Evolutionary conservation across 2,329 filamentous ascomycete species (phyloP).

Genomic region (Colletotrichum cereale): DNA sequence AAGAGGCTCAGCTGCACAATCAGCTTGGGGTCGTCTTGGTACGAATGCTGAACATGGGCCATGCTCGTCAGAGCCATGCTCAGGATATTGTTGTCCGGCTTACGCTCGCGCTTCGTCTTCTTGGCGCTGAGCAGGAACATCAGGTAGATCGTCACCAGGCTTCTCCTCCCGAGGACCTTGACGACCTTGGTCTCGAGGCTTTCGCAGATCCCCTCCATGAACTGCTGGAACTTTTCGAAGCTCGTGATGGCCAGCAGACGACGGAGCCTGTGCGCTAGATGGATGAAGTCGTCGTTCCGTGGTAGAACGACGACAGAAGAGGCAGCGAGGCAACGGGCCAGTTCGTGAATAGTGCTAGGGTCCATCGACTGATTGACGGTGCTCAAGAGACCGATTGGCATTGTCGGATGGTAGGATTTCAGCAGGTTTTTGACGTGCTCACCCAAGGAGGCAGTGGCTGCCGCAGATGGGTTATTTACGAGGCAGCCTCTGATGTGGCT

Average conservation of each 20-base stretch:
- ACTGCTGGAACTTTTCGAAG: neutral
- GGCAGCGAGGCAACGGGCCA: neutral
- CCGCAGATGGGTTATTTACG: slow-evolving; percentile 4
- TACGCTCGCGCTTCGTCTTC: slow-evolving; percentile 9
- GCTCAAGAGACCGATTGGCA: slow-evolving; percentile 28
- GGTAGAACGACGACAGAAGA: neutral
- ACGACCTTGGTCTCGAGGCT: slow-evolving; percentile 10
- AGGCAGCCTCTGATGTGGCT: slow-evolving; percentile 15
- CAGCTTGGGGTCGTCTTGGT: slow-evolving; percentile 4
- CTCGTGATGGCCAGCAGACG: slow-evolving; percentile 6
- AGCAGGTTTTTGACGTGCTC: slow-evolving; percentile 13
- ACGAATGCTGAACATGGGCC: neutral
- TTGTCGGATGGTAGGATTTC: neutral
- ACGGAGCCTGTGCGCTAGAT: neutral
- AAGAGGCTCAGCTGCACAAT: slow-evolving; percentile 21
- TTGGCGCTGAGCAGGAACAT: slow-evolving; percentile 25
- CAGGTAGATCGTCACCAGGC: slow-evolving; percentile 21
- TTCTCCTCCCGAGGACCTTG: slow-evolving; percentile 3
- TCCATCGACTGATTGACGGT: slow-evolving; percentile 17
- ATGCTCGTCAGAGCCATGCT: neutral
- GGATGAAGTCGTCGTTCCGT: slow-evolving; percentile 3
- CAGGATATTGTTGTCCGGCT: slow-evolving; percentile 4
- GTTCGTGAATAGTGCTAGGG: neutral
- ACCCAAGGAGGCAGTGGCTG: neutral
- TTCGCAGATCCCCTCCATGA: slow-evolving; percentile 14